Evolutionary conservation across 768 basidiomycete genomes (phyloP).

Genomic region (Rickenella mellea): DNA sequence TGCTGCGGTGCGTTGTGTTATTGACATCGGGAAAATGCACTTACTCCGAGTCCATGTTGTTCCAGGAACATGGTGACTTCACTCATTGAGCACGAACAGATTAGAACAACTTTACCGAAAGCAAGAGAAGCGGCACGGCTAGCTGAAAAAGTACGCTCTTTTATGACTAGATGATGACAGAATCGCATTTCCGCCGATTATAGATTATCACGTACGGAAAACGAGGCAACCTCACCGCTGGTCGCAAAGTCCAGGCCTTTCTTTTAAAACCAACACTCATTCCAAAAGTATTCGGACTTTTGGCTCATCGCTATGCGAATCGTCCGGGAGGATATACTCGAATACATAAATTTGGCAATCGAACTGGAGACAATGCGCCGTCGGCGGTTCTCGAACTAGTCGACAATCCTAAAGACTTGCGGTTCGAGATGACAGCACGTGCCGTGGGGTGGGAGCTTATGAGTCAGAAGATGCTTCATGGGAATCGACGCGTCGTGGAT

Average conservation of each 20-base stretch:
- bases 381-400: slow-evolving; percentile 90
- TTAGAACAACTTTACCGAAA: slow-evolving; percentile 92
- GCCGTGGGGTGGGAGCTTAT: slow-evolving; percentile 80
- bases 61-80: slow-evolving; percentile 88
- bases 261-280: slow-evolving; percentile 62
- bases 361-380: slow-evolving; percentile 88
- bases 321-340: slow-evolving; percentile 94
- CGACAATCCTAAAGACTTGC: slow-evolving; percentile 83
- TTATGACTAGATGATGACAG: background rate
- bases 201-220: slow-evolving; percentile 93
- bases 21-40: background rate
- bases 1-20: slow-evolving; percentile 61
- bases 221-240: slow-evolving; percentile 62
- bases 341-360: slow-evolving; percentile 83
- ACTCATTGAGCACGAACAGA: slow-evolving; percentile 88
- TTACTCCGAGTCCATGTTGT: background rate
- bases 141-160: slow-evolving; percentile 71
- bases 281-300: slow-evolving; percentile 75
- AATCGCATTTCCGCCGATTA: background rate
- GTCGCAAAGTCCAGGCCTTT: slow-evolving; percentile 66
- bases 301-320: slow-evolving; percentile 69
- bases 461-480: slow-evolving; percentile 40
- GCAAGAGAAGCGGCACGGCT: slow-evolving; percentile 86
- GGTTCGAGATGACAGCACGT: slow-evolving; percentile 81
- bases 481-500: slow-evolving; percentile 39